These are phyloP conservation scores for Stereum hirsutum DNA, from an alignment of 1,284 basidiomycete species.

Conservation along the genomic window DNA sequence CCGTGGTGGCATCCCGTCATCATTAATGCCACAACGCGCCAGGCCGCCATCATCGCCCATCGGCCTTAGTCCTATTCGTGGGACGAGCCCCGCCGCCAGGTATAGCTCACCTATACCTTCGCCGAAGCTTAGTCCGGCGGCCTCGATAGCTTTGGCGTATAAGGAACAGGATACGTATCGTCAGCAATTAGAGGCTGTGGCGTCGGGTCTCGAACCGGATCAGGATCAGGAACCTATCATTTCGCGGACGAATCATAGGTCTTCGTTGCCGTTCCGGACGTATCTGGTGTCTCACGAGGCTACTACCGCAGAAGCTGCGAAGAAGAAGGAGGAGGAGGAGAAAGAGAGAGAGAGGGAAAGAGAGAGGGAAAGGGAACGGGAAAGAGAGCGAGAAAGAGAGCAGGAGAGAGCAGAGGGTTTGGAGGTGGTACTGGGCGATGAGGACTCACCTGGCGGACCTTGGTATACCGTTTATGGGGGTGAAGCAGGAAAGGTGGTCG, in stretches of 20 bases:
- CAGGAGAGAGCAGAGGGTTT: no score
- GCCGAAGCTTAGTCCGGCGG: conserved; percentile 42
- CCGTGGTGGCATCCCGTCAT: neutral
- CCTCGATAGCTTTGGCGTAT: conserved; percentile 47
- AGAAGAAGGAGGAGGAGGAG: no score
- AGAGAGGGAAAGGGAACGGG: no score
- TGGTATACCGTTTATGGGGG: conserved; percentile 48
- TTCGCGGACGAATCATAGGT: neutral
- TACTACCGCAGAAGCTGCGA: no score
- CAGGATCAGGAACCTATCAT: neutral
- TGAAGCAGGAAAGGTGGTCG: conserved; percentile 32
- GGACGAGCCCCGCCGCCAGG: conserved; percentile 2
- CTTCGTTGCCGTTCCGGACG: neutral
- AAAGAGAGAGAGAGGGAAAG: no score
- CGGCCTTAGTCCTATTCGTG: conserved; percentile 5
- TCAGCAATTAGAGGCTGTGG: conserved; percentile 14
- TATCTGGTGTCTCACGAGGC: neutral
- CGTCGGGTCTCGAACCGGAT: conserved; percentile 9
- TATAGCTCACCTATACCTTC: conserved; percentile 8
- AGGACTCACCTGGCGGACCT: conserved; percentile 22
- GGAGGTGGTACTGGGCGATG: conserved; percentile 7
- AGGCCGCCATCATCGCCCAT: conserved; percentile 2
- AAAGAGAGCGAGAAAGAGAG: no score
- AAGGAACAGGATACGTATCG: conserved; percentile 38
- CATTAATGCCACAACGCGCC: neutral